Evolutionary conservation across 2,329 filamentous ascomycete genomes (phyloP).

Genomic region (Clonostachys rosea): DNA sequence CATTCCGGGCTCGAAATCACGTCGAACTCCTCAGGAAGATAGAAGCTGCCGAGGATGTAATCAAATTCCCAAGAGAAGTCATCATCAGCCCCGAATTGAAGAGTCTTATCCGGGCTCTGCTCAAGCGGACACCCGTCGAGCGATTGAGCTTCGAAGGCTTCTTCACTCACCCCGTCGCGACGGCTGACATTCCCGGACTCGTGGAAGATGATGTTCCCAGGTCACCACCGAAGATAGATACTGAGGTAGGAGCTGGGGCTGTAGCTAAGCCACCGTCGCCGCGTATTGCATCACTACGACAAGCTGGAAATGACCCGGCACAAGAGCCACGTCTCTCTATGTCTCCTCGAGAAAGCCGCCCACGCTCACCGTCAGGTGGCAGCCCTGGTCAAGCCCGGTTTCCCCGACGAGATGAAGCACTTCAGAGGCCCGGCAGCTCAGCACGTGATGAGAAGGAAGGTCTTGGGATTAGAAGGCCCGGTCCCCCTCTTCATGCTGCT

Average conservation of each 20-base stretch:
- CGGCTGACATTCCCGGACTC: conserved; percentile 71
- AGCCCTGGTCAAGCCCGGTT: background rate
- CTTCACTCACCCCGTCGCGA: conserved; percentile 71
- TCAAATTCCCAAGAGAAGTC: conserved; percentile 74
- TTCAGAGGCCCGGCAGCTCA: conserved; percentile 26
- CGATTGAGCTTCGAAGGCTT: conserved; percentile 83
- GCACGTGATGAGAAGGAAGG: conserved; percentile 42
- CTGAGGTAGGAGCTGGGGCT: conserved; percentile 19
- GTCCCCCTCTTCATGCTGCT: conserved; percentile 33
- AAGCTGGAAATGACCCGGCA: background rate
- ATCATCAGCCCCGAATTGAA: conserved; percentile 74
- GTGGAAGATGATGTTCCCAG: conserved; percentile 69
- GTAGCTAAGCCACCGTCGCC: conserved; percentile 25
- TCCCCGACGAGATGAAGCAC: conserved; percentile 9
- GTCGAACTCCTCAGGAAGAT: conserved; percentile 92
- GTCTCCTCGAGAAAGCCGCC: background rate
- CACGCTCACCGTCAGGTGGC: no score
- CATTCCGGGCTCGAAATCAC: conserved; percentile 89
- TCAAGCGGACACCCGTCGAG: conserved; percentile 84
- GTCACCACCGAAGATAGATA: conserved; percentile 8
- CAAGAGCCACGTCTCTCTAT: background rate
- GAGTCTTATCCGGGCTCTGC: conserved; percentile 68
- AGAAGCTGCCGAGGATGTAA: conserved; percentile 79
- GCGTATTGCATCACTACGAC: conserved; percentile 1
- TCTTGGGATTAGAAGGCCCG: conserved; percentile 45